Evolutionary conservation across 2,329 filamentous ascomycete genomes (phyloP).

Genomic region (Ascocoryne sarcoides): DNA sequence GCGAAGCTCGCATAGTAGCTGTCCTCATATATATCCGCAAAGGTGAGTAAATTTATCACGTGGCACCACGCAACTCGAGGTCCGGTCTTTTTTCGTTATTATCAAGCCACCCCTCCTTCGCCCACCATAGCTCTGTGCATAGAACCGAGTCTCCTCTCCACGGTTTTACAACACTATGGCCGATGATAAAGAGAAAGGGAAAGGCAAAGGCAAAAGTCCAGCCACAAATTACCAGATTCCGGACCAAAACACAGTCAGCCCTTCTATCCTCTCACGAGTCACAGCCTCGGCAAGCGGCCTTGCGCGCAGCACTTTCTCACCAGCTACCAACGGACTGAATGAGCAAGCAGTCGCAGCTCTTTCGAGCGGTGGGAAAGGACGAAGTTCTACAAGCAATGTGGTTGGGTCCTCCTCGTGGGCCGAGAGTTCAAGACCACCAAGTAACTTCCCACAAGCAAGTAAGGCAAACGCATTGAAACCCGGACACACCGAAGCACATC

Average conservation of each 20-base stretch:
- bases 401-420: constrained; percentile 11
- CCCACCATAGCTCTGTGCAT: too few relatives aligned
- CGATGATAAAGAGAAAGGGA: constrained; percentile 21
- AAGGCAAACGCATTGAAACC: constrained; percentile 9
- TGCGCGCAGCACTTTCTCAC: constrained; percentile 27
- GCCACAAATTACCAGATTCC: constrained; percentile 6
- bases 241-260: constrained; percentile 5
- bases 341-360: constrained; percentile 13
- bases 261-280: constrained; percentile 21
- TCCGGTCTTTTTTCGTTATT: too few relatives aligned
- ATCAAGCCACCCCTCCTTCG: background rate
- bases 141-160: too few relatives aligned
- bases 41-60: too few relatives aligned
- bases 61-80: too few relatives aligned
- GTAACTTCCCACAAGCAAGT: constrained; percentile 1
- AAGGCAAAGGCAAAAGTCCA: constrained; percentile 23
- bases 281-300: constrained; percentile 30
- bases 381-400: constrained; percentile 11
- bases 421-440: constrained; percentile 17
- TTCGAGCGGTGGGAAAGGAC: constrained; percentile 21
- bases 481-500: constrained; percentile 20
- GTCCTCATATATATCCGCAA: too few relatives aligned
- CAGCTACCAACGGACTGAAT: constrained; percentile 16
- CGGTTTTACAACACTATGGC: too few relatives aligned
- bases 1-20: too few relatives aligned